phyloP scores from a whole-genome alignment of 352 stramenopile species.

The Phytophthora tentaculata region DNA sequence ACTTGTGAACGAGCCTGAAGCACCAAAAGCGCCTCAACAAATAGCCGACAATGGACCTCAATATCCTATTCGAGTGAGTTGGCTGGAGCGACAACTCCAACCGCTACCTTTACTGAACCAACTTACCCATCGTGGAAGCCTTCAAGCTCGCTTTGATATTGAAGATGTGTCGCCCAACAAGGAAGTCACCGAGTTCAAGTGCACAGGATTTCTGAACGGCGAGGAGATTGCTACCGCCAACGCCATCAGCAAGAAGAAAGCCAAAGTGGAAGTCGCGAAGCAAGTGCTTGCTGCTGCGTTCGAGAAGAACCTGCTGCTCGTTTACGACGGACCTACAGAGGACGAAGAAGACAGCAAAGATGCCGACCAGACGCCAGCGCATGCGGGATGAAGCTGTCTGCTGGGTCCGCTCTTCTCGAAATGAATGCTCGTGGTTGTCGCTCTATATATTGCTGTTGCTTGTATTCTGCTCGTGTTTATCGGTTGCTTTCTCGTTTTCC shows the following conservation, averaged over 20 bases:
- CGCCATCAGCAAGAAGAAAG: conserved; percentile 88
- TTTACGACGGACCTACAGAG: conserved; percentile 40
- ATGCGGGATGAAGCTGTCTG: conserved; percentile 21
- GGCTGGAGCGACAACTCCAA: conserved; percentile 52
- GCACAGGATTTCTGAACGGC: conserved; percentile 56
- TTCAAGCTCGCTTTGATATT: conserved; percentile 55
- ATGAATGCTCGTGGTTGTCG: conserved; percentile 35
- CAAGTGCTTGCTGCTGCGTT: conserved; percentile 81
- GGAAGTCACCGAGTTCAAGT: conserved; percentile 55
- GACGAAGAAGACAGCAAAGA: conserved; percentile 38
- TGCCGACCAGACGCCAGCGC: conserved; percentile 18
- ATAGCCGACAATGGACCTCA: conserved; percentile 2
- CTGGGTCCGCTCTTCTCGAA: conserved; percentile 17
- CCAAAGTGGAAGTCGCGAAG: conserved; percentile 54
- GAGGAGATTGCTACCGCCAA: conserved; percentile 38
- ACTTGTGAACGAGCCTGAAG: conserved; percentile 3
- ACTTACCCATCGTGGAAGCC: conserved; percentile 45
- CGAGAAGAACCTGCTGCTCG: conserved; percentile 54
- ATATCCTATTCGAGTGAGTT: conserved; percentile 41
- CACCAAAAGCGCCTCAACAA: neutral
- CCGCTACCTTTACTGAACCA: conserved; percentile 62
- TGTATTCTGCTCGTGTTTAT: conserved; percentile 24
- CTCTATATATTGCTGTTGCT: conserved; percentile 35
- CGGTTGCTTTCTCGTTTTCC: conserved; percentile 25
- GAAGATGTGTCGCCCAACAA: conserved; percentile 54